Evolutionary conservation across 2,329 filamentous ascomycete species (phyloP), one percentile per base, ranked within the genome.

Genomic region (Albophoma yamanashiensis): DNA sequence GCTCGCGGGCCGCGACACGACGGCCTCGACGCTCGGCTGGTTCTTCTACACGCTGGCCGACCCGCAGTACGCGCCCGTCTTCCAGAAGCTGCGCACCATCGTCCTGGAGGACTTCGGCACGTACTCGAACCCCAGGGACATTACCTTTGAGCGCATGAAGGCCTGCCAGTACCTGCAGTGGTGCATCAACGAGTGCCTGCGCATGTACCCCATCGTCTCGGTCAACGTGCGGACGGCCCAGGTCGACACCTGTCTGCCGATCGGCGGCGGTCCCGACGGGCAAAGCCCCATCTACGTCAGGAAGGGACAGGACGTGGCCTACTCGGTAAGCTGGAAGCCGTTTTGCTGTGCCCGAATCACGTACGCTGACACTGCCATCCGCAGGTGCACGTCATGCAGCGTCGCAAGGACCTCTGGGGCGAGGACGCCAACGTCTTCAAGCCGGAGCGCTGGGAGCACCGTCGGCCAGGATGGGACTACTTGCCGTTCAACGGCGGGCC

Each of bases 1-100:
- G 55, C 77, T 86, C 47, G 81, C 80, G 0, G 80, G 79, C 0
- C 75, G 81, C n/a, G 82, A 84, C 64, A 83, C 81, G 1, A 84
- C 81, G 0, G 79, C 79, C 2, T 73, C 71, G 12, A 71, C 81
- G 3, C 70, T 84, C 1, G 75, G 77, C 12, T 82, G 78, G 76
- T 67, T 76, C 20, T 76, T 82, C 58, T 73, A 74, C 61, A 68
- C 70, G n/a, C 66, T 82, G 17, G 69, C 76, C 1, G 71, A 74
- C 36, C 55, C 59, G 8, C 57, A 55, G 7, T 68, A 80, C 61
- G 72, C 70, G 1, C 63, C 63, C 0, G 69, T 78, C 43, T 80
- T 74, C 64, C 62, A 68, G 12, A 78, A 76, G 59, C 70, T 84
- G 34, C 74, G 78, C 9, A 61, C 68, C 20, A 70, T 74, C 42